A percentile compares a stretch with the other conserved stretches of the same genome.
phyloP scores from a whole-genome alignment of 2,329 filamentous ascomycete species.

The Talaromyces sp. region DNA sequence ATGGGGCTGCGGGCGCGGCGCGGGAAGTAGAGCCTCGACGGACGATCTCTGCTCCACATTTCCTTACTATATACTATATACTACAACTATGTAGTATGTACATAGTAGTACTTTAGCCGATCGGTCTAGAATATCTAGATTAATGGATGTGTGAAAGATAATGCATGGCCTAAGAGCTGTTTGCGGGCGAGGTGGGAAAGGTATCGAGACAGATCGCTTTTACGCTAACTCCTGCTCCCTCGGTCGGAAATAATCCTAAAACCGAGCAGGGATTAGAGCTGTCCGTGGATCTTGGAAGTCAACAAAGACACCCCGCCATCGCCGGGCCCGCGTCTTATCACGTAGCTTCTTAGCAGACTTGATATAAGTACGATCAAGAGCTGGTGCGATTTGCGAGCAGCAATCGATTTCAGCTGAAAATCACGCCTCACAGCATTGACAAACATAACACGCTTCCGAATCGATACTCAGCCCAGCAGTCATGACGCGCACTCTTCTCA shows the following conservation, averaged over 20 bases:
- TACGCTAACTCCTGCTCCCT: not conserved
- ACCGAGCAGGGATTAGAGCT: not conserved
- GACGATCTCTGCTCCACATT: no score
- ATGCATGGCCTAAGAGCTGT: not conserved
- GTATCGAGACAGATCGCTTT: not conserved
- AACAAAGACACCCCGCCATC: not conserved
- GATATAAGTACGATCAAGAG: not conserved
- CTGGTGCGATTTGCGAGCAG: not conserved
- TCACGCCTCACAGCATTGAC: no score
- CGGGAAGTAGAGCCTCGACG: no score
- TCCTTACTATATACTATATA: no score
- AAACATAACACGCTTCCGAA: not conserved
- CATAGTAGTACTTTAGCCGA: not conserved
- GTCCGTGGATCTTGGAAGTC: not conserved
- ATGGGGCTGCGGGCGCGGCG: no score
- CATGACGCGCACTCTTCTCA: conserved; percentile 16
- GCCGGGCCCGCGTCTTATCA: not conserved
- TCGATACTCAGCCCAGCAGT: not conserved
- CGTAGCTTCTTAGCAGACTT: not conserved
- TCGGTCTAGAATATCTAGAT: not conserved
- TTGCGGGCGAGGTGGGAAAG: not conserved
- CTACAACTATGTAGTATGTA: no score
- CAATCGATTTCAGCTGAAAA: not conserved
- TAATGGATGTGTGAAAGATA: not conserved
- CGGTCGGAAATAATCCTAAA: not conserved